Percentiles rank a stretch among this genome's conserved stretches.
phyloP scores from a whole-genome alignment of 163 green algal species.

The Trebouxia gelatinosa region DNA sequence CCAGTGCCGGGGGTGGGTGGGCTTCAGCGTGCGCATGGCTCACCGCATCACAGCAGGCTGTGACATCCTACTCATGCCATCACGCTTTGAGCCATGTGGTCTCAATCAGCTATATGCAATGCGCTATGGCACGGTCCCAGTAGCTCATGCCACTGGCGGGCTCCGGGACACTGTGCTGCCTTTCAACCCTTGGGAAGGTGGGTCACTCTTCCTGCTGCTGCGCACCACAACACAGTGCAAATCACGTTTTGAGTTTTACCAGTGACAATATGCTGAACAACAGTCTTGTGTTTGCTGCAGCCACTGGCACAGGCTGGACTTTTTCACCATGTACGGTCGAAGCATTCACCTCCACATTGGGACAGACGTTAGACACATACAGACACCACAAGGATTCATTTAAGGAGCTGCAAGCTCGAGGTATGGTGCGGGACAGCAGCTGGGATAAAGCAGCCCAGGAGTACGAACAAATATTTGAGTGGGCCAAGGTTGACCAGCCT shows the following conservation, averaged over 20 bases:
- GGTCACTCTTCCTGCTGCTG: no score
- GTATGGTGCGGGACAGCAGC: constrained; percentile 50
- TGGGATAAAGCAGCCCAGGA: constrained; percentile 82
- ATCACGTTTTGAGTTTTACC: no score
- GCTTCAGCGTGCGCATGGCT: constrained; percentile 87
- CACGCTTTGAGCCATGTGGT: constrained; percentile 83
- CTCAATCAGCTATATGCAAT: constrained; percentile 76
- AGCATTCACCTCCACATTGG: constrained; percentile 56
- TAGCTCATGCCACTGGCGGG: constrained; percentile 72
- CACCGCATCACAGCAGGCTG: constrained; percentile 90
- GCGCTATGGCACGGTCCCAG: constrained; percentile 65
- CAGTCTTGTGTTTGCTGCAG: no score
- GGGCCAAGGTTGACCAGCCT: constrained; percentile 43
- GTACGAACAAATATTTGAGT: constrained; percentile 47
- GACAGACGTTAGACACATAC: constrained; percentile 76
- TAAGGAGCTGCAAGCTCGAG: constrained; percentile 51
- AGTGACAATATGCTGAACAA: no score
- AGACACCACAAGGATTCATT: constrained; percentile 59
- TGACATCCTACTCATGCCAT: constrained; percentile 93
- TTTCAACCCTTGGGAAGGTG: constrained; percentile 66
- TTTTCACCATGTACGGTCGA: constrained; percentile 54
- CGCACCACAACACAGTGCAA: no score
- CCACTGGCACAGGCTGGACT: constrained; percentile 60
- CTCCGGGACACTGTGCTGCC: constrained; percentile 77
- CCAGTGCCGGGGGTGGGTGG: constrained; percentile 83